Percentiles rank a stretch among this genome's conserved stretches.
Evolutionary conservation across 768 basidiomycete species (phyloP).

Genomic region (Tulasnella sp.): DNA sequence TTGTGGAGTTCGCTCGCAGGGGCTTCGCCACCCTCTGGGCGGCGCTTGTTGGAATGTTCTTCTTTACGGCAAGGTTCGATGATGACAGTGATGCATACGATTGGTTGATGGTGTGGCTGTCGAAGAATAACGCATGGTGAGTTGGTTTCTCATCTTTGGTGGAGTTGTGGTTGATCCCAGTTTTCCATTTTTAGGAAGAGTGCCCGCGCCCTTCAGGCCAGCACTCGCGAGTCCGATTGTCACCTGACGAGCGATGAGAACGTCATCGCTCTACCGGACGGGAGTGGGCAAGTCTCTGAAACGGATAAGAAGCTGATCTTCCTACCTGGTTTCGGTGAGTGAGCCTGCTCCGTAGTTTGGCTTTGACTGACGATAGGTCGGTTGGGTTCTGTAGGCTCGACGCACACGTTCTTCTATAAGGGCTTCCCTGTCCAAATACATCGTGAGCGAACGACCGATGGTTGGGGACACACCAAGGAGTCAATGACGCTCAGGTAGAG

Average conservation of each 20-base stretch:
- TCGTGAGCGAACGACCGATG: constrained; percentile 54
- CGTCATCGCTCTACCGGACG: background rate
- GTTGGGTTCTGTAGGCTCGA: constrained; percentile 40
- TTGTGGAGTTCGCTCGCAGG: background rate
- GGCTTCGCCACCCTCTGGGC: background rate
- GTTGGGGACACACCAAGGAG: constrained; percentile 46
- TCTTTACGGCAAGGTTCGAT: constrained; percentile 80
- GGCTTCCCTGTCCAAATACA: constrained; percentile 74
- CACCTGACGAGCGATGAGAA: constrained; percentile 16
- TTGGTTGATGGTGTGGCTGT: constrained; percentile 15
- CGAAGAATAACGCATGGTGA: background rate
- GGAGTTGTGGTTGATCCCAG: no score
- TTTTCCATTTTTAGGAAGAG: no score
- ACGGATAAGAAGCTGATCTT: constrained; percentile 49
- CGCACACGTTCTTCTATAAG: constrained; percentile 77
- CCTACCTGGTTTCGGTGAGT: constrained; percentile 53
- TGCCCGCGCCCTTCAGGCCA: background rate
- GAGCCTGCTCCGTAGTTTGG: background rate
- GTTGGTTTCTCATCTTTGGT: no score
- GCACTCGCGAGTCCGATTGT: background rate
- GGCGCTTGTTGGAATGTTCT: constrained; percentile 36
- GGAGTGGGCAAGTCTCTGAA: constrained; percentile 38
- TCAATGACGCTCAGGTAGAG: constrained; percentile 60
- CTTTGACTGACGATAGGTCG: background rate
- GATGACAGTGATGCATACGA: constrained; percentile 38